These are phyloP conservation scores for Canna indica DNA, from an alignment of 176 grass and related monocot genomes.

Conservation along the genomic window DNA sequence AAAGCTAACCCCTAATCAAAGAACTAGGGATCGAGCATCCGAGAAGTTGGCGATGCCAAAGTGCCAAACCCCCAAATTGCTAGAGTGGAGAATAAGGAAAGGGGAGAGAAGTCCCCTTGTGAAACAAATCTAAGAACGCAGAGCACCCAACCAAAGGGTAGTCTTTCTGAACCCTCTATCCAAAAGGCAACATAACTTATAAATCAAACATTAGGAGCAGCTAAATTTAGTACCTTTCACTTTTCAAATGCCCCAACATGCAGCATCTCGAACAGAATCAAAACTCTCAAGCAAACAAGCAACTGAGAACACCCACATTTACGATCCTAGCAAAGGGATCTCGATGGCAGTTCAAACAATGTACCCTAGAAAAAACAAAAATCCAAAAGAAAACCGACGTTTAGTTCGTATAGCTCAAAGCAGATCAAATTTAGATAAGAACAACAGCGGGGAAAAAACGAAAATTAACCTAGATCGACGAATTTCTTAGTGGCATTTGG, in stretches of 20 bases:
- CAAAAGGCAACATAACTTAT: not conserved
- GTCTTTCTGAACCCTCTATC: not conserved
- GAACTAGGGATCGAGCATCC: not conserved
- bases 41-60: not conserved
- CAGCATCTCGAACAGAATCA: not conserved
- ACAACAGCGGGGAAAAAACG: not conserved
- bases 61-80: not conserved
- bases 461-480: not conserved
- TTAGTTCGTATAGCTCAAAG: slow-evolving; percentile 6
- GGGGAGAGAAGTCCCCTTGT: not conserved
- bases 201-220: not conserved
- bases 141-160: not conserved
- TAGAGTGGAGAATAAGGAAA: not conserved
- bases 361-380: not conserved
- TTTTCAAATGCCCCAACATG: not conserved
- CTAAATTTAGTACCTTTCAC: not conserved
- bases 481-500: not conserved
- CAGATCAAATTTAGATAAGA: not conserved
- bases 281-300: not conserved
- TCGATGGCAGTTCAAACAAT: not conserved
- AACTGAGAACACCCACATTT: not conserved
- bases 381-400: not conserved
- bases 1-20: not conserved
- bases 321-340: not conserved
- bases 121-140: not conserved